Percentiles rank a stretch among this genome's conserved stretches.
phyloP scores from a whole-genome alignment of 1,139 yeast species.

The Geotrichum fermentans region DNA sequence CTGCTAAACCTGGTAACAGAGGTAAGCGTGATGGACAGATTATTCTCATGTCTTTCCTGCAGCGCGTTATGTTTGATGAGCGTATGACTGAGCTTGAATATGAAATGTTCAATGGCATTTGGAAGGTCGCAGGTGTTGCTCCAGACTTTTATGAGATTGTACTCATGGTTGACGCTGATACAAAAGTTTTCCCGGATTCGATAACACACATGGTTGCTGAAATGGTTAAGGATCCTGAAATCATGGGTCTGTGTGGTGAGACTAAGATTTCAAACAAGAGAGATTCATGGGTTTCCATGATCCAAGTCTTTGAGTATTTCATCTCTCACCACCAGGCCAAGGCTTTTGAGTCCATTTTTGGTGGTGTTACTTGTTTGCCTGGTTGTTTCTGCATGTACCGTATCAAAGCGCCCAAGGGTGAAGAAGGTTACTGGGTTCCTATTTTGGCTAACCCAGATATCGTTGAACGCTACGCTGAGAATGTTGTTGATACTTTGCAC shows the following conservation, averaged over 20 bases:
- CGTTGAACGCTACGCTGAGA: conserved; percentile 90
- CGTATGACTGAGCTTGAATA: conserved; percentile 94
- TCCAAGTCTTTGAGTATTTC: conserved; percentile 93
- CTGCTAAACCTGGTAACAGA: conserved; percentile 94
- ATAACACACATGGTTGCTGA: conserved; percentile 89
- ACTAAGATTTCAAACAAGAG: conserved; percentile 88
- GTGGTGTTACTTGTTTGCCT: conserved; percentile 95
- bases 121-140: conserved; percentile 85
- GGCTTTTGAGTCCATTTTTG: conserved; percentile 93
- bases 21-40: conserved; percentile 98
- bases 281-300: conserved; percentile 86
- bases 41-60: conserved; percentile 87
- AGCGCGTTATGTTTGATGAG: conserved; percentile 87
- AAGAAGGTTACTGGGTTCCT: conserved; percentile 94
- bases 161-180: conserved; percentile 96
- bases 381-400: conserved; percentile 97
- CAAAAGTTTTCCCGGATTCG: conserved; percentile 85
- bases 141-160: conserved; percentile 81
- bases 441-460: conserved; percentile 93
- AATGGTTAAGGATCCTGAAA: conserved; percentile 81
- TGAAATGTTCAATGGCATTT: conserved; percentile 70
- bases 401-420: conserved; percentile 87
- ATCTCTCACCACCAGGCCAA: conserved; percentile 95
- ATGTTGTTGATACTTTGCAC: conserved; percentile 81
- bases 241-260: conserved; percentile 97